Evolutionary conservation across 192 early-diverging fungal species (phyloP).

Genomic region (Ramicandelaber brevisporus): DNA sequence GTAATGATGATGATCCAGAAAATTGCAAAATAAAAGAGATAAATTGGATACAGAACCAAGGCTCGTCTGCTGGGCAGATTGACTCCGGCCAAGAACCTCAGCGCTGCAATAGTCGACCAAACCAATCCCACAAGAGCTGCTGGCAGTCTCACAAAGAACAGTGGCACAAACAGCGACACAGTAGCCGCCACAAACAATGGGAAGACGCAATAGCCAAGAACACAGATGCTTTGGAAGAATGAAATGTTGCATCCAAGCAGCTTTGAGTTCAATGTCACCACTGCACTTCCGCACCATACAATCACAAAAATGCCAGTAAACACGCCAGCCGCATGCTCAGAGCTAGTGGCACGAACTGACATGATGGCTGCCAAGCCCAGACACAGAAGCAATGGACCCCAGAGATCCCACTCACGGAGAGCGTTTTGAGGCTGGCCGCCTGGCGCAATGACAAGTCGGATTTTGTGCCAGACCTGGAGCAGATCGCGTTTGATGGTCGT

Average conservation of each 20-base stretch:
- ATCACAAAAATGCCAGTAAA: constrained; percentile 89
- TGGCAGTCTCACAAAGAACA: constrained; percentile 44
- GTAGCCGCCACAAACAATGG: constrained; percentile 65
- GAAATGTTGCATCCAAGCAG: constrained; percentile 82
- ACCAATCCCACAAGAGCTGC: constrained; percentile 48
- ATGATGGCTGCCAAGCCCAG: constrained; percentile 66
- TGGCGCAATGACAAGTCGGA: constrained; percentile 13
- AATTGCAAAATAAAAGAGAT: constrained; percentile 85
- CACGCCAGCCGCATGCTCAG: constrained; percentile 52
- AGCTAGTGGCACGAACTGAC: constrained; percentile 38
- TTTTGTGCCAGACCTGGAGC: constrained; percentile 11
- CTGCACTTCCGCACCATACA: constrained; percentile 79
- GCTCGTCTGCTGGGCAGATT: constrained; percentile 62
- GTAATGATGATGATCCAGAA: constrained; percentile 79
- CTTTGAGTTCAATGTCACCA: constrained; percentile 90
- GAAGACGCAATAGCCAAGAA: constrained; percentile 90
- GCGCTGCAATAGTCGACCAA: constrained; percentile 76
- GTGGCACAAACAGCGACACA: constrained; percentile 31
- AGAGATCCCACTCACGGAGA: constrained; percentile 54
- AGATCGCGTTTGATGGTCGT: constrained; percentile 51
- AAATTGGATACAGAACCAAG: constrained; percentile 82
- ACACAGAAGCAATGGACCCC: constrained; percentile 91
- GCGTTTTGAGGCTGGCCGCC: constrained; percentile 13
- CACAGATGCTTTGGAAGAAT: constrained; percentile 91
- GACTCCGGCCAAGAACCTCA: constrained; percentile 74